Base-by-base conservation (phyloP, 1,139 yeast species). In the Meyerozyma elateridarum region DNA sequence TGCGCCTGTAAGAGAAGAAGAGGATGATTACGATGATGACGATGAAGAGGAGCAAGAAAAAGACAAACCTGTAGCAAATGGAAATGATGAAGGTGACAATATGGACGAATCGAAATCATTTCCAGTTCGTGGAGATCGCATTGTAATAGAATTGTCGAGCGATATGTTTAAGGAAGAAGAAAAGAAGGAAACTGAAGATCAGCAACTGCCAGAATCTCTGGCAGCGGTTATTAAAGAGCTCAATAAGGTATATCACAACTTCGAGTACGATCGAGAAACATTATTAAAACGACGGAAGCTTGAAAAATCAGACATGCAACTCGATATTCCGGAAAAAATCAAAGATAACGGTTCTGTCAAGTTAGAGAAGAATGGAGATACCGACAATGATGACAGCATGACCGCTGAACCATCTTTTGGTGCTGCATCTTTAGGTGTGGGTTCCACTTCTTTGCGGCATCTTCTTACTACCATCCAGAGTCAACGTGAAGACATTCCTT, bases 241-340 rank as follows among this genome's bases (percentile, higher is more conserved):
- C 45, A 68, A 65, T 46, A 82, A 73, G 49, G 76, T 84, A 25
- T 88, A 87, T 50, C 96, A 88, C 50, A 79, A 76, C 38, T 85
- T 87, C 51, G 97, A 89, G 49, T 75, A 76, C 41, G 96, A 88
- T 52, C 64, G 77, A 42, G 94, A 85, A 36, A 84, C 91, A 1
- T 65, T 85, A 31, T 65, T 80, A 35, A 85, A 87, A 47, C 70
- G 94, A 50, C 60, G 88, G 41, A 85, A 81, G 48, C 63, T 88
- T 25, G 95, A 85, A 48, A 83, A 83, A 43, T 81, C 85, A 27
- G 94, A 88, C 52, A 70, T 81, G 47, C 77, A 80, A 46, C 59
- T 85, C 20, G 89, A 80, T 38, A n/a, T n/a, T n/a, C n/a, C n/a
- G n/a, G 14, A 17, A 6, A 54, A 62, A 28, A 41, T 35, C 13